Base-by-base conservation (phyloP, 352 stramenopile genomes). In the Pythium rishiriense region DNA sequence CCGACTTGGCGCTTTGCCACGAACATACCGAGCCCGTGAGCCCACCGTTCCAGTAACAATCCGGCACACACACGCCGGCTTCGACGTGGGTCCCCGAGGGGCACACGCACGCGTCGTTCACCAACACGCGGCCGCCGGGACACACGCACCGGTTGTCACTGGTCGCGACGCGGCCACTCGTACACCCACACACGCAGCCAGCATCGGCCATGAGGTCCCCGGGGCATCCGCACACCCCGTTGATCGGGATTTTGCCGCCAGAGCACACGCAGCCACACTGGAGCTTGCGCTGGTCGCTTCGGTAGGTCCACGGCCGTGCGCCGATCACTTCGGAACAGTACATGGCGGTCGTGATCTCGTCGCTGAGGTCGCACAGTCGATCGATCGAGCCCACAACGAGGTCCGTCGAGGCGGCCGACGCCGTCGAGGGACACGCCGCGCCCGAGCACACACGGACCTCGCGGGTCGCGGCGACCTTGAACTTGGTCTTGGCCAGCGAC, bases 381-480 rank as follows among this genome's bases (percentile, higher is more conserved):
- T 6, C 4, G 12, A 45, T 21, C 19, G 12, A 17, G 19, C 5
- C 4, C 19, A 21, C 19, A 14, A 45, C 39, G 19, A 45, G 19
- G 5, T 45, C 31, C 31, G 31, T 11, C 39, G 39, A 17, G 39
- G 12, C n/a, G 12, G 39, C 4, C 19, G 31, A 10, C n/a, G n/a
- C n/a, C n/a, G n/a, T n/a, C 31, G 5, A 35, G 7, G 39, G 39
- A 21, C 39, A 45, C 58, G 98, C 92, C 22, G 88, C 89, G 73
- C 98, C 93, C 31, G 81, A 91, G 54, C 89, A 93, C 31, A 35
- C 31, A 42, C 35, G 35, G 82, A 98, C 93, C 72, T 98, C 93
- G 45, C 78, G 84, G 11, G 88, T 91, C 93, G 98, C 91, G 62
- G 90, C 85, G 58, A 14, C 19, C 15, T 45, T 45, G 39, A 19